Base-by-base conservation (phyloP, 768 basidiomycete species). In the Peribolospora kevripleyi region DNA sequence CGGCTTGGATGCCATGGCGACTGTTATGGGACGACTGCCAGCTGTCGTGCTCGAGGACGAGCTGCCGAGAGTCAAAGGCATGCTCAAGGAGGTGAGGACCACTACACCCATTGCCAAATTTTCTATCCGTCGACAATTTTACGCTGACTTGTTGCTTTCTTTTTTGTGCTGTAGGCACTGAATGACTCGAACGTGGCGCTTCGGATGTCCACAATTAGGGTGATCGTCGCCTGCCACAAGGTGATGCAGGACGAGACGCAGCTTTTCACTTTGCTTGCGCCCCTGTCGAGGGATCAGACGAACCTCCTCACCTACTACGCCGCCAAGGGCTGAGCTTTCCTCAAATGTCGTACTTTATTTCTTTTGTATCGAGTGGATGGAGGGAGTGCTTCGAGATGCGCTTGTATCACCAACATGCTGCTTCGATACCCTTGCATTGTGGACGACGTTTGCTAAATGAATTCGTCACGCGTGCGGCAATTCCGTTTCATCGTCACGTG, bases 21-120 rank as follows among this genome's bases (percentile, higher is more conserved):
- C 9, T 2, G 48, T 59, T 13, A 62, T 62, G 51, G 58, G 53
- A 14, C n/a, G 36, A 2, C 43, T 64, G 6, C 63, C 61, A 7
- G 39, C 36, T 9, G 61, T 59, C 48, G 59, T 63, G 0, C 58
- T 64, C n/a, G 62, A 64, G 50, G 62, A 64, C 11, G 62, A 63
- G 37, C 25, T 64, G 14, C 56, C 54, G 1, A 43, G 53, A 4
- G 11, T 53, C 6, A 48, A 50, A 40, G 51, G 42, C 6, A 14
- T 63, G 4, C 46, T 63, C 52, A 57, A 58, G 48, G 51, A 11
- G 46, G 62, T 63, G 13, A 48, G 59, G 54, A 42, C 3, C 37
- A 25, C 9, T 13, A 25, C 25, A 25, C 25, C 25, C 25, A 25
- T 37, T 8, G 37, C 8, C 10, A 48, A 10, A 6, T 13, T 7